Evolutionary conservation across 345 rosid genomes (phyloP).

Genomic region (Brassica rapa): DNA sequence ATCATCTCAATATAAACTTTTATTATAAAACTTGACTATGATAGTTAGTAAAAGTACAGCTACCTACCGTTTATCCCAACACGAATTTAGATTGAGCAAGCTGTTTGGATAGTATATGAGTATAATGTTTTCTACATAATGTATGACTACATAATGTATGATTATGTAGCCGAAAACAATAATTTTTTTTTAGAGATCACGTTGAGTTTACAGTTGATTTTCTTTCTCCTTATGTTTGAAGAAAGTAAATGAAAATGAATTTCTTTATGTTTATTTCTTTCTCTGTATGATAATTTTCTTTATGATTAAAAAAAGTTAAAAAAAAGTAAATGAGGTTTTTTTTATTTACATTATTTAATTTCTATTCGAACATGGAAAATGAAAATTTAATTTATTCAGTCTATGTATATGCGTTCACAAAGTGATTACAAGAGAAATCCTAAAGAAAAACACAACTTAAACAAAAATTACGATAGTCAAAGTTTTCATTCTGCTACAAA

Average conservation of each 20-base stretch:
- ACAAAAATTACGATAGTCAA: slow-evolving; percentile 23
- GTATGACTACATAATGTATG: not conserved
- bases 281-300: not conserved
- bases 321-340: not conserved
- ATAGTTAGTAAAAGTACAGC: not conserved
- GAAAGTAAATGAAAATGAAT: not conserved
- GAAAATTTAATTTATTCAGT: not conserved
- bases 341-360: not conserved
- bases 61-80: not conserved
- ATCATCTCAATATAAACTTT: not conserved
- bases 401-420: not conserved
- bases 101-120: not conserved
- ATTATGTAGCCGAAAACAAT: not conserved
- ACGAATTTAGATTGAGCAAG: not conserved
- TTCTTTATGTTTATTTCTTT: not conserved
- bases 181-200: not conserved
- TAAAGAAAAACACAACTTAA: slow-evolving; percentile 6
- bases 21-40: not conserved
- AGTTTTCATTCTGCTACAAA: slow-evolving; percentile 38
- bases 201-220: not conserved
- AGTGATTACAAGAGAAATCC: not conserved
- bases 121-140: not conserved
- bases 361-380: not conserved
- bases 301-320: not conserved
- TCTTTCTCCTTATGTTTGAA: not conserved